phyloP scores from a whole-genome alignment of 2,329 filamentous ascomycete species.

The Aspergillus persii region DNA sequence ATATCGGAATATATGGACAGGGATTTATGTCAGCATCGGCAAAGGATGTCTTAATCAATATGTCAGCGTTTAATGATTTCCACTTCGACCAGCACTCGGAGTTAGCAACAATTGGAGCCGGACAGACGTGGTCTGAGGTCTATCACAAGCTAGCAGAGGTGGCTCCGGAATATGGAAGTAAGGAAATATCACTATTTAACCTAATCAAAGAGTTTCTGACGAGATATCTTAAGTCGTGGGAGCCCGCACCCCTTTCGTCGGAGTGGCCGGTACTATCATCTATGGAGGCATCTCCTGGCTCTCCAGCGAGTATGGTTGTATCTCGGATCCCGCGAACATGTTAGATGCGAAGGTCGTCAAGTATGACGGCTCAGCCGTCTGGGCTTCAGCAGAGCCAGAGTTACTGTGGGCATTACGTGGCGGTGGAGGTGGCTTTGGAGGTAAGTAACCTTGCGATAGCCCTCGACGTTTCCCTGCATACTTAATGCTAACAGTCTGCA shows the following conservation, averaged over 20 bases:
- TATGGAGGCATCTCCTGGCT: conserved; percentile 42
- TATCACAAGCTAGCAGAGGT: conserved; percentile 34
- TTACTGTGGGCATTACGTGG: conserved; percentile 43
- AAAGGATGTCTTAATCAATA: conserved; percentile 37
- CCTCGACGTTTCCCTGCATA: neutral
- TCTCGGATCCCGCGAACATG: conserved; percentile 42
- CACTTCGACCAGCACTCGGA: conserved; percentile 31
- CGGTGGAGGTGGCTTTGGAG: conserved; percentile 34
- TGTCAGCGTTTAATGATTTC: conserved; percentile 38
- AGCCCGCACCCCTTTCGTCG: conserved; percentile 38
- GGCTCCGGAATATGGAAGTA: conserved; percentile 34
- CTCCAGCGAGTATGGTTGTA: conserved; percentile 36
- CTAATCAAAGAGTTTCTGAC: neutral
- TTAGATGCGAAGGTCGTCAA: conserved; percentile 41
- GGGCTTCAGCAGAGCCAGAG: conserved; percentile 41
- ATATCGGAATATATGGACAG: conserved; percentile 38
- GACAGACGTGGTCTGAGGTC: conserved; percentile 38
- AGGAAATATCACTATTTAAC: neutral
- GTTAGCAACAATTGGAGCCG: conserved; percentile 35
- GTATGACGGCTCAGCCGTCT: conserved; percentile 36
- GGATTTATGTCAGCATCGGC: conserved; percentile 40
- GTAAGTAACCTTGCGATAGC: neutral
- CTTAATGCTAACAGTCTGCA: neutral
- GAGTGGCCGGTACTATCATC: conserved; percentile 39
- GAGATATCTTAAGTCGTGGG: conserved; percentile 24